Base-by-base conservation (phyloP, 179 eudicot genomes). In the Nepenthes alata region DNA sequence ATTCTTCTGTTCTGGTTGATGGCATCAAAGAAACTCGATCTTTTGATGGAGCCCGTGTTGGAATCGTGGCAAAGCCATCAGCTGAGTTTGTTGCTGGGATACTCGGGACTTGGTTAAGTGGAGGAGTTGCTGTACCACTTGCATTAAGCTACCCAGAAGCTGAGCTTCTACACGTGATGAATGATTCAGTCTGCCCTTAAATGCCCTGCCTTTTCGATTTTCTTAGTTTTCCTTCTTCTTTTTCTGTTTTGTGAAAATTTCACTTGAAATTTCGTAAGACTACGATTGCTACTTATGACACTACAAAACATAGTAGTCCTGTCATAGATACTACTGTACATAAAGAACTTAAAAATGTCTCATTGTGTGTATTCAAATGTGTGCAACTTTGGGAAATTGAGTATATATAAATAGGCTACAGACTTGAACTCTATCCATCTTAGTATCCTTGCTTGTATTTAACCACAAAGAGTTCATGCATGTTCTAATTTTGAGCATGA, bases 61-160 rank as follows among this genome's bases (percentile, higher is more conserved):
- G 99, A 60, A 83, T 94, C 53, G 85, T 94, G 70, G 99, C 99
- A 47, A 94, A 90, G 71, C 99, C 99, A 67, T 85, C 91, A 51
- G 89, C 94, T 45, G 99, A 94, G 71, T 94, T 94, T 78, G 99
- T 94, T 69, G 95, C 96, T 66, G 82, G 97, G 60, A 74, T 94
- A 48, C 87, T 94, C 37, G 99, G 89, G 58, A 87, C 87, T 58
- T 94, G 99, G 99, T 76, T 85, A 60, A 82, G 97, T 77, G 99
- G 97, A 65, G 88, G 91, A 73, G 96, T 90, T 56, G 99, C 97
- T 54, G 99, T 94, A 35, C 99, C 99, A 45, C 96, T 94, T 65
- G 99, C 99, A 59, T 87, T 94, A 37, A 94, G 99, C 78, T 94
- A 94, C 68, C 99, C 99, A 14, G 99, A 94, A 77, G 87, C 85